Evolutionary conservation across 73 alveolate genomes (phyloP).

Genomic region (Uronychia binucleata): DNA sequence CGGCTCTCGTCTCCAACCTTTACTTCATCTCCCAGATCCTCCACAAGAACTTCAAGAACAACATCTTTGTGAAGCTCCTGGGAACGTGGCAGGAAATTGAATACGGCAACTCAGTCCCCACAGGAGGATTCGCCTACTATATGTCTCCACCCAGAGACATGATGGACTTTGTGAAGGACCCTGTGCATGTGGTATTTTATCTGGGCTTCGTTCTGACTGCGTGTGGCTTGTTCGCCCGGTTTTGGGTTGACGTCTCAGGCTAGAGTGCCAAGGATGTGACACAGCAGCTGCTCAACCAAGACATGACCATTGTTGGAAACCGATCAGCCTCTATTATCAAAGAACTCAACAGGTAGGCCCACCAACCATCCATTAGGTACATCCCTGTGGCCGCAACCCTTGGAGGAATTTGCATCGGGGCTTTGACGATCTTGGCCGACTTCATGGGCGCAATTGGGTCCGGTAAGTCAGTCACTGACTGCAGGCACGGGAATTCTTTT

Average conservation of each 20-base stretch:
- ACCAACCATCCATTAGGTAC: slow-evolving; percentile 61
- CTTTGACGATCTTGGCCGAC: slow-evolving; percentile 83
- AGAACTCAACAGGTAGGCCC: slow-evolving; percentile 61
- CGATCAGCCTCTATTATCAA: slow-evolving; percentile 42
- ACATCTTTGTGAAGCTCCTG: slow-evolving; percentile 44
- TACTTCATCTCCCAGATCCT: slow-evolving; percentile 79
- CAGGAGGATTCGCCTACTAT: slow-evolving; percentile 78
- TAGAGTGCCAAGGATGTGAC: slow-evolving; percentile 83
- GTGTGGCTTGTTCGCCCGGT: slow-evolving; percentile 67
- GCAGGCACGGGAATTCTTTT: slow-evolving; percentile 97
- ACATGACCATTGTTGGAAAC: slow-evolving; percentile 73
- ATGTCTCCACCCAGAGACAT: slow-evolving; percentile 80
- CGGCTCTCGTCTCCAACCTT: slow-evolving; percentile 78
- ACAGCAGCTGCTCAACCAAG: slow-evolving; percentile 74
- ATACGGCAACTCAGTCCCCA: slow-evolving; percentile 51
- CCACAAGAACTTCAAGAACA: slow-evolving; percentile 60
- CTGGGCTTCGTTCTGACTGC: slow-evolving; percentile 37
- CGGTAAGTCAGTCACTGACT: slow-evolving; percentile 36
- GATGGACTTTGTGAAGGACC: slow-evolving; percentile 71
- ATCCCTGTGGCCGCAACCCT: slow-evolving; percentile 89
- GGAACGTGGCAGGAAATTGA: slow-evolving; percentile 60
- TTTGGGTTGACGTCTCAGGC: slow-evolving; percentile 90
- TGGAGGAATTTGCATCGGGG: slow-evolving; percentile 86
- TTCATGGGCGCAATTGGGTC: slow-evolving; percentile 90
- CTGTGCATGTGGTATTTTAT: slow-evolving; percentile 79